Base-by-base conservation (phyloP, 306 rosid genomes). In the Cucurbita moschata region DNA sequence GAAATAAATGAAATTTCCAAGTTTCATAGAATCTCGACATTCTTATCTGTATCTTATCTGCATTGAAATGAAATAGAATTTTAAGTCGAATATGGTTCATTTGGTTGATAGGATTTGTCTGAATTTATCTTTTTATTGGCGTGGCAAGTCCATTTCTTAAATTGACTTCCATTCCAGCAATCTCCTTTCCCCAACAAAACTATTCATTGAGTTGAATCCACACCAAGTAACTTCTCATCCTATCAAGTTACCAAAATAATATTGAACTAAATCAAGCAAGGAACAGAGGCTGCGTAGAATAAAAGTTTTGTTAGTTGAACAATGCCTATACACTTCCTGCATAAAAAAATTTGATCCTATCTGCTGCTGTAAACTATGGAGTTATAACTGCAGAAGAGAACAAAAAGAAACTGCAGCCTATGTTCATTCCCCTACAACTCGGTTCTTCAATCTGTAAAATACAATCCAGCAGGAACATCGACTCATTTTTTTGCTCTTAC, bases 321-420 rank as follows among this genome's bases (percentile, higher is more conserved):
- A 68, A 26, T 26, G 38, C 46, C 59, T 70, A 69, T 6, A 35
- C 40, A 44, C 12, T 69, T 49, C 21, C 53, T 69, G 55, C 44
- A 69, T 50, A 58, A 70, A 70, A 70, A 70, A 49, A 30, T 30
- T 50, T 26, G 21, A 70, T 70, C 59, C 7, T 30, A 50, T 70
- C 26, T 50, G 74, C 23, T 46, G 44, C 59, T 30, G n/a, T 49
- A 14, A 50, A 13, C 30, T 69, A 69, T 13, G 4, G 26, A 26
- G 55, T 67, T 67, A 67, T 23, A 46, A 67, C 73, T 67, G 72
- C 72, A 67, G 56, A 12, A 11, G 55, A 46, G 38, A 43, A 66
- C 72, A 67, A 23, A 67, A 67, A 26, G 56, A 46, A 46, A 46
- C 54, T 46, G 73, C 73, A 68, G 73, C 73, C 56, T 21, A 19